phyloP scores from a whole-genome alignment of 2,329 filamentous ascomycete genomes.

The Microcyclospora tardicrescens region DNA sequence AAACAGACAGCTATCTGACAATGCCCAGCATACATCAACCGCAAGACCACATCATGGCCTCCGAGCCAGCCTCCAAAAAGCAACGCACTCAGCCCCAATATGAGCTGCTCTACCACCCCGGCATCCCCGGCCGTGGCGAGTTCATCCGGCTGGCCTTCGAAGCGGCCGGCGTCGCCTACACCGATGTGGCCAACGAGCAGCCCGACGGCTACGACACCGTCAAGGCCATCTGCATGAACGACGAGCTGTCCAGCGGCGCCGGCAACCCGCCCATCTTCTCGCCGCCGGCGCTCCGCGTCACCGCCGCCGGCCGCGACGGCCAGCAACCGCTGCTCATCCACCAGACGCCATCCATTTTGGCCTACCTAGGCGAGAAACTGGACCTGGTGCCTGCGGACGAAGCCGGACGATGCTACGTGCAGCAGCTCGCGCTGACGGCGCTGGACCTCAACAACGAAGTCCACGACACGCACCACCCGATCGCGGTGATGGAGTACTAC shows the following conservation, averaged over 20 bases:
- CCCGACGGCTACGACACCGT: slow-evolving; percentile 42
- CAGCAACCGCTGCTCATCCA: slow-evolving; percentile 42
- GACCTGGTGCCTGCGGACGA: slow-evolving; percentile 42
- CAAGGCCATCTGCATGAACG: slow-evolving; percentile 30
- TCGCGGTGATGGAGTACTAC: slow-evolving; percentile 41
- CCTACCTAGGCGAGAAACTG: slow-evolving; percentile 52
- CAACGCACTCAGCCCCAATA: slow-evolving; percentile 37
- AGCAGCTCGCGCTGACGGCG: slow-evolving; percentile 53
- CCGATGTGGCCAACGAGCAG: slow-evolving; percentile 41
- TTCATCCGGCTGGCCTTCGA: slow-evolving; percentile 61
- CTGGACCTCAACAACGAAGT: slow-evolving; percentile 59
- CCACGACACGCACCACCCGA: slow-evolving; percentile 65
- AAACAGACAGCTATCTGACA: too few species aligned
- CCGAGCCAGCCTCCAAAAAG: slow-evolving; percentile 5
- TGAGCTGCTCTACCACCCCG: slow-evolving; percentile 55
- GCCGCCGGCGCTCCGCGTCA: slow-evolving; percentile 49
- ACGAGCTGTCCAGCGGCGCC: slow-evolving; percentile 25
- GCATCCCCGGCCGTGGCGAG: slow-evolving; percentile 61
- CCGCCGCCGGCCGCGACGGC: slow-evolving; percentile 39
- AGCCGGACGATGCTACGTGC: slow-evolving; percentile 40
- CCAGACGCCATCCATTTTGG: slow-evolving; percentile 61
- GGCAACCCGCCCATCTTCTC: slow-evolving; percentile 53
- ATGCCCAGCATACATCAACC: not conserved
- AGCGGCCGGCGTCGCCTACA: slow-evolving; percentile 51
- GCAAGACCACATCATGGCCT: slow-evolving; percentile 6